These are phyloP conservation scores for Magnaporthiopsis rhizophila DNA, from an alignment of 2,329 filamentous ascomycete genomes.

Conservation along the genomic window DNA sequence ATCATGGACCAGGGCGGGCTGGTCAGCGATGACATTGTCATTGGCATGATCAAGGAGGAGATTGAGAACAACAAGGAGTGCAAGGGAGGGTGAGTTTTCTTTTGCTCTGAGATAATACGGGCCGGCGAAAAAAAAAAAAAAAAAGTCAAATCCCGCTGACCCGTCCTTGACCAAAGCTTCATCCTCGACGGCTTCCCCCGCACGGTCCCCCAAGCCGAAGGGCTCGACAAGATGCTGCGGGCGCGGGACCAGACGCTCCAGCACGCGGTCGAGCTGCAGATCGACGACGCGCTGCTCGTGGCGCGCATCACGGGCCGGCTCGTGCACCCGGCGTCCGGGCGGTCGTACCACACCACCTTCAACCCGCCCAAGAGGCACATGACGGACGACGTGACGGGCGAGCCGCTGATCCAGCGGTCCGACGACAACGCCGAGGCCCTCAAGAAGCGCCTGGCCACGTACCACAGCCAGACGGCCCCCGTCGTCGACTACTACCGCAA, in stretches of 20 bases:
- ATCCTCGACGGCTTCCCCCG: slow-evolving; percentile 98
- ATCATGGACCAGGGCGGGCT: slow-evolving; percentile 99
- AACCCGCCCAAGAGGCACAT: slow-evolving; percentile 91
- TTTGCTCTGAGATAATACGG: no score
- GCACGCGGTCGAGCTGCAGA: slow-evolving; percentile 93
- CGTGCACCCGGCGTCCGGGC: slow-evolving; percentile 89
- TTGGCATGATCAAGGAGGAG: slow-evolving; percentile 99
- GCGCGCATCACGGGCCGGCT: slow-evolving; percentile 94
- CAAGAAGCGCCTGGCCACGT: slow-evolving; percentile 88
- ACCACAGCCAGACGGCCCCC: slow-evolving; percentile 87
- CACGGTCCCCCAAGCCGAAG: slow-evolving; percentile 89
- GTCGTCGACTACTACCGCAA: slow-evolving; percentile 96
- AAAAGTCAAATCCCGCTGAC: not conserved
- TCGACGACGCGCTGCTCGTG: slow-evolving; percentile 89
- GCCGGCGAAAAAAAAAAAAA: not conserved
- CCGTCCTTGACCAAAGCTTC: slow-evolving; percentile 58
- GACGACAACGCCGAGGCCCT: slow-evolving; percentile 96
- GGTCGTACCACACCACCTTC: slow-evolving; percentile 99
- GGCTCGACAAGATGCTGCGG: slow-evolving; percentile 85
- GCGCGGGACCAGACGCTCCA: slow-evolving; percentile 76
- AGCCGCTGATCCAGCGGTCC: slow-evolving; percentile 90
- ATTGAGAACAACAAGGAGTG: slow-evolving; percentile 90
- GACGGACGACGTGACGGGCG: slow-evolving; percentile 95
- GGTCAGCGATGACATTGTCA: slow-evolving; percentile 97
- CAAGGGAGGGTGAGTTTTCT: slow-evolving; percentile 96